Base-by-base conservation (phyloP, 257 asterid species). In the Catharanthus roseus region DNA sequence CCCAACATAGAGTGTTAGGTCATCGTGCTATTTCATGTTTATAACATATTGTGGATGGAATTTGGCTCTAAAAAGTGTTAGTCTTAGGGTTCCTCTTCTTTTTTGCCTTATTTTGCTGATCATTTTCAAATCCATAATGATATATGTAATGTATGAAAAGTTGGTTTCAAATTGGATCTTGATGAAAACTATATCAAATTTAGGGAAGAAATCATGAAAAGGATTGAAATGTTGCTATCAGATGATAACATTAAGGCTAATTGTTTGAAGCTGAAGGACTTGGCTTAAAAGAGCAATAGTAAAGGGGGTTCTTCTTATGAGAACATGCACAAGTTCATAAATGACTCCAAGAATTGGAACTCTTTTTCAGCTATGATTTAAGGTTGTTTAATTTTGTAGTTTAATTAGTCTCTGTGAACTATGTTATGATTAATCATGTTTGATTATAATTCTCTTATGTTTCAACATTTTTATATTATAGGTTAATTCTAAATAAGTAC, bases 21-120 rank as follows among this genome's bases (percentile, higher is more conserved):
- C 91, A 87, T 81, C 83, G 82, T 1, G 67, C 89, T 5, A 50
- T 82, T 5, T 82, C 79, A 0, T 87, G 96, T 75, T 89, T 85
- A 1, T 89, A 0, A 83, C 89, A 10, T 93, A 89, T 41, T 86
- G 90, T 58, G 96, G 96, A 0, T 89, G 89, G 93, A 78, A 82
- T 44, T 89, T 93, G 10, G 57, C 78, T 8, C 13, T 85, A 84
- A 93, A 89, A 83, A 78, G 93, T 54, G 9, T 84, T 75, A 84
- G 86, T 77, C 65, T 55, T 58, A 91, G 96, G 0, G 93, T 87
- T 10, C 93, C 91, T 12, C 15, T 82, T 60, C 71, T 89, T 6
- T 85, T 93, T 44, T 86, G 89, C 90, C 95, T 23, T 86, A 86
- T 44, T 85, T 86, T 61, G 90, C 82, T 12, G 95, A 86, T 75